phyloP scores from a whole-genome alignment of 257 asterid species.

The Thymus quinquecostatus region DNA sequence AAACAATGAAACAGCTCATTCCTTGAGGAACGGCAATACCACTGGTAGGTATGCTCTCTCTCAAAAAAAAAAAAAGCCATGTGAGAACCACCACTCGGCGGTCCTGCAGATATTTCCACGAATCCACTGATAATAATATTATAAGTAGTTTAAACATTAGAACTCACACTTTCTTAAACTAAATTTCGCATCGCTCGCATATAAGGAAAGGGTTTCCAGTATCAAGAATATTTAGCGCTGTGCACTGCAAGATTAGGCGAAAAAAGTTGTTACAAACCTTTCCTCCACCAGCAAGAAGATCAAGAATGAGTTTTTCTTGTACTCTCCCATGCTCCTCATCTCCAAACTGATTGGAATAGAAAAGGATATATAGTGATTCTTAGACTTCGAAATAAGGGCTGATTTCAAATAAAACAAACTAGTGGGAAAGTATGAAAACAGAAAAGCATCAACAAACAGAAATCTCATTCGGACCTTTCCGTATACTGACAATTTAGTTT shows the following conservation, averaged over 20 bases:
- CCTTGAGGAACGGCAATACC: slow-evolving; percentile 19
- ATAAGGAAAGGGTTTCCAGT: slow-evolving; percentile 10
- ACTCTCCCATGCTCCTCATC: slow-evolving; percentile 50
- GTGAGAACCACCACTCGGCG: slow-evolving; percentile 12
- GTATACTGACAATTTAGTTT: slow-evolving; percentile 76
- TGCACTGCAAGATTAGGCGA: slow-evolving; percentile 8
- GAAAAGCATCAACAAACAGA: slow-evolving; percentile 25
- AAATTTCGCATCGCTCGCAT: slow-evolving; percentile 8
- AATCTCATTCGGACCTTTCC: slow-evolving; percentile 69
- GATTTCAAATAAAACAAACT: slow-evolving; percentile 21
- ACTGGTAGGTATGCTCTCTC: slow-evolving; percentile 25
- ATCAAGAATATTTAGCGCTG: slow-evolving; percentile 17
- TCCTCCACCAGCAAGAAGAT: slow-evolving; percentile 96
- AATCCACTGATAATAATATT: not conserved
- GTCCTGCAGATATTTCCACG: not conserved
- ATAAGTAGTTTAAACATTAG: not conserved
- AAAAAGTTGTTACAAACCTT: slow-evolving; percentile 64
- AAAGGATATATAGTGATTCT: slow-evolving; percentile 25
- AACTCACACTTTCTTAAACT: slow-evolving; percentile 16
- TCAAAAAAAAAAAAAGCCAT: not conserved
- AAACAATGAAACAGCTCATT: slow-evolving; percentile 19
- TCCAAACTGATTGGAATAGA: slow-evolving; percentile 58
- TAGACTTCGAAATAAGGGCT: slow-evolving; percentile 23
- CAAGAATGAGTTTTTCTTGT: slow-evolving; percentile 72
- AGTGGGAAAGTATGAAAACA: slow-evolving; percentile 14